A percentile compares a stretch with the other conserved stretches of the same genome.
Evolutionary conservation across 2,329 filamentous ascomycete species (phyloP).

Genomic region (Fusarium zealandicum): DNA sequence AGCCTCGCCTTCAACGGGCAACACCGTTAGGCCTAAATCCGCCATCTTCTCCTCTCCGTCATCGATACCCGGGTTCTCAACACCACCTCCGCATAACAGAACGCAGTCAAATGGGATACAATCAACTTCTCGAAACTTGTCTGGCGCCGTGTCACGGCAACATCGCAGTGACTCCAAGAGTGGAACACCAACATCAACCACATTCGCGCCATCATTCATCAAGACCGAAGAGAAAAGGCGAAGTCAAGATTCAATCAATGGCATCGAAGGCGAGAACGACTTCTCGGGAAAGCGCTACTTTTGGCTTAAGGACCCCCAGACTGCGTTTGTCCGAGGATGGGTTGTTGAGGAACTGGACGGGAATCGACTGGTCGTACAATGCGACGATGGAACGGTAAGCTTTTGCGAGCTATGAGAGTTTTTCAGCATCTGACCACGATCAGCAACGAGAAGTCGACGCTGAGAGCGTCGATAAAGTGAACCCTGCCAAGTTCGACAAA

Average conservation of each 20-base stretch:
- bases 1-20: slow-evolving; percentile 66
- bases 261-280: slow-evolving; percentile 97
- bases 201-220: slow-evolving; percentile 96
- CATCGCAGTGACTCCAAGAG: slow-evolving; percentile 68
- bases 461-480: slow-evolving; percentile 96
- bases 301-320: slow-evolving; percentile 88
- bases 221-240: slow-evolving; percentile 79
- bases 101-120: slow-evolving; percentile 71
- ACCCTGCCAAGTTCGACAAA: slow-evolving; percentile 99
- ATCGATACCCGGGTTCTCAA: slow-evolving; percentile 49
- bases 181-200: slow-evolving; percentile 71
- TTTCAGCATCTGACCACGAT: slow-evolving; percentile 27
- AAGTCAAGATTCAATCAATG: slow-evolving; percentile 63
- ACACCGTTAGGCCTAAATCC: slow-evolving; percentile 73
- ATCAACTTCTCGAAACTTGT: slow-evolving; percentile 33
- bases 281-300: slow-evolving; percentile 99
- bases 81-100: slow-evolving; percentile 65
- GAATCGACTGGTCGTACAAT: slow-evolving; percentile 82
- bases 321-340: slow-evolving; percentile 91
- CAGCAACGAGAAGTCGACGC: slow-evolving; percentile 86
- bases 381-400: slow-evolving; percentile 87
- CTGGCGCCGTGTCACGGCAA: slow-evolving; percentile 41
- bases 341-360: slow-evolving; percentile 80
- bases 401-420: not conserved
- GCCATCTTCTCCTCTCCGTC: slow-evolving; percentile 71